These are phyloP conservation scores for Aspergillus sclerotialis DNA, from an alignment of 2,329 filamentous ascomycete species.

Conservation along the genomic window DNA sequence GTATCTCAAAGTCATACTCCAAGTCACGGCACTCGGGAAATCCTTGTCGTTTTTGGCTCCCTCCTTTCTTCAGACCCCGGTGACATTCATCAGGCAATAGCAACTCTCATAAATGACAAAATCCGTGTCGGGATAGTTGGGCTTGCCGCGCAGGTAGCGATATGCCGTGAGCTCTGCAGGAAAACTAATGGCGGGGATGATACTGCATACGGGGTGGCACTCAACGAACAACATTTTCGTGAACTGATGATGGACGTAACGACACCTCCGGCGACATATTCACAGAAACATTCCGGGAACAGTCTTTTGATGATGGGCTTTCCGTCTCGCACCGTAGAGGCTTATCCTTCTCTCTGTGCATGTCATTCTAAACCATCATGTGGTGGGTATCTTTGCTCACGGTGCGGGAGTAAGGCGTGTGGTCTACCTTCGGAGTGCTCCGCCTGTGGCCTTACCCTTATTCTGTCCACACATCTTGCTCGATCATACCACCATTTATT, in stretches of 20 bases:
- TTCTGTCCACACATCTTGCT: slow-evolving; percentile 86
- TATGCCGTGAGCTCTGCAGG: slow-evolving; percentile 83
- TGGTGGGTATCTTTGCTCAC: slow-evolving; percentile 84
- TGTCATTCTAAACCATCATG: slow-evolving; percentile 78
- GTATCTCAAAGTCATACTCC: slow-evolving; percentile 63
- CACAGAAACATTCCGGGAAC: slow-evolving; percentile 43
- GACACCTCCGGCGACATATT: slow-evolving; percentile 77
- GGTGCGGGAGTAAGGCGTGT: slow-evolving; percentile 85
- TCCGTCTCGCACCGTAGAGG: slow-evolving; percentile 73
- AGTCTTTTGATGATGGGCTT: slow-evolving; percentile 95
- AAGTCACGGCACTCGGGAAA: slow-evolving; percentile 85
- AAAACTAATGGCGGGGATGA: slow-evolving; percentile 75
- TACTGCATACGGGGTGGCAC: slow-evolving; percentile 69
- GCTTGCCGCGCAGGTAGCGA: slow-evolving; percentile 81
- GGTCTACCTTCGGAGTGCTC: slow-evolving; percentile 84
- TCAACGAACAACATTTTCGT: slow-evolving; percentile 80
- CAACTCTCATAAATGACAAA: slow-evolving; percentile 67
- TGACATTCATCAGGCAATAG: slow-evolving; percentile 88
- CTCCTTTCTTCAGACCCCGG: slow-evolving; percentile 86
- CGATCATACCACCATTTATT: slow-evolving; percentile 93
- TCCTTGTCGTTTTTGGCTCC: slow-evolving; percentile 86
- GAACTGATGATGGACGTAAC: slow-evolving; percentile 85
- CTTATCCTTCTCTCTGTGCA: slow-evolving; percentile 70
- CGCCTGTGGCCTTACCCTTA: slow-evolving; percentile 81
- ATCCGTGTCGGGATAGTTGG: slow-evolving; percentile 87